Percentiles rank a stretch among this genome's conserved stretches.
Evolutionary conservation across 2,329 filamentous ascomycete genomes (phyloP).

Genomic region (Lachnellula cervina): DNA sequence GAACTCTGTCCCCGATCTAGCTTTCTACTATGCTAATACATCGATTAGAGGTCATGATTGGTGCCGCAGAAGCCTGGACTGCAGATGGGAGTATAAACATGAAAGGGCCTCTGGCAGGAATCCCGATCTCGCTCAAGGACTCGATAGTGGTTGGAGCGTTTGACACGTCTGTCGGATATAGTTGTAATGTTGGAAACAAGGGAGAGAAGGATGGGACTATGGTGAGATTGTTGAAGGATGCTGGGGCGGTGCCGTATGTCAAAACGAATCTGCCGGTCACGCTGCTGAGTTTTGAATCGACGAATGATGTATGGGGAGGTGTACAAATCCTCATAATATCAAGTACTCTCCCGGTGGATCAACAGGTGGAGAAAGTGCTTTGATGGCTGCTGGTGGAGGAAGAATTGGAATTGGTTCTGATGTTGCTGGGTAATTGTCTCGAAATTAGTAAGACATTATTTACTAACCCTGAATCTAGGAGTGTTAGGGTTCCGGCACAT

Average conservation of each 20-base stretch:
- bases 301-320: slow-evolving; percentile 74
- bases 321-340: slow-evolving; percentile 76
- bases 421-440: slow-evolving; percentile 13
- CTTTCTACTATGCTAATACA: too few relatives aligned
- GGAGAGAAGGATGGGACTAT: slow-evolving; percentile 72
- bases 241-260: slow-evolving; percentile 83
- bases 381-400: slow-evolving; percentile 74
- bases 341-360: slow-evolving; percentile 85
- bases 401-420: slow-evolving; percentile 79
- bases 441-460: neutral
- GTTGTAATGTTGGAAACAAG: slow-evolving; percentile 64
- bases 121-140: slow-evolving; percentile 82
- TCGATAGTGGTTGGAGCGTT: slow-evolving; percentile 76
- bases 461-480: slow-evolving; percentile 51
- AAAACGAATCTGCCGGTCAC: slow-evolving; percentile 91
- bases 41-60: slow-evolving; percentile 81
- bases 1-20: too few relatives aligned
- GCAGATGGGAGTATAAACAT: slow-evolving; percentile 57
- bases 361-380: slow-evolving; percentile 65
- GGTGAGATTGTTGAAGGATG: slow-evolving; percentile 75
- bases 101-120: slow-evolving; percentile 76
- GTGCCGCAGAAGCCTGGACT: slow-evolving; percentile 71
- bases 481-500: slow-evolving; percentile 79
- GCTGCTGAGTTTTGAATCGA: slow-evolving; percentile 34
- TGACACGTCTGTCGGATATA: slow-evolving; percentile 79